Evolutionary conservation across 352 stramenopile genomes (phyloP), one percentile per base, ranked within the genome.

Genomic region (Elongisporangium anandrum): DNA sequence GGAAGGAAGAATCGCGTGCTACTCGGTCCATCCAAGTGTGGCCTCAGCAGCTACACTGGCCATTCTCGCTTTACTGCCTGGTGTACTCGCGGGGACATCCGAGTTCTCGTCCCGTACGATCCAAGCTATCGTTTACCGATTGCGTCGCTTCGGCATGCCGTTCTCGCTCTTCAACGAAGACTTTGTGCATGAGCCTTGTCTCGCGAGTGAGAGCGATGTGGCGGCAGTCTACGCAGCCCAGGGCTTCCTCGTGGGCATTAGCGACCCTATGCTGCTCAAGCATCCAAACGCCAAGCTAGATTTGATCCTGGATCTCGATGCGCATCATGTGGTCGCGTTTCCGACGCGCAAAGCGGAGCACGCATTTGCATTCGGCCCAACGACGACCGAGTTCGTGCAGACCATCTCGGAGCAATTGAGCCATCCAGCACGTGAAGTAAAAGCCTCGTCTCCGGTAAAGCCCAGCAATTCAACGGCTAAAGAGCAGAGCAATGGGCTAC

Each of bases 1-100:
- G 6, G 82, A 95, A 69, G 87, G 87, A 0, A 76, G 87, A 6
- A 69, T 95, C 4, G 75, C 91, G 23, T 92, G 89, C 54, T 94
- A 83, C 67, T 90, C 85, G 3, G 66, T 66, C 0, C 85, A 77
- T 54, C 60, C 75, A 5, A 85, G 71, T 49, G 60, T 77, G 21
- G 79, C 82, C 2, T 82, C 78, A 4, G 73, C 76, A 1, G 77
- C 79, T 13, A 72, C 81, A 34, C 57, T 90, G 0, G 75, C 70
- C 1, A 49, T 92, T 48, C 34, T 90, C 7, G 73, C 80, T 3
- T 67, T 90, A 26, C 34, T 92, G 8, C 81, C 80, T 0, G 63
- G 75, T 3, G 67, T 76, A 45, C 62, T 90, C n/a, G 73, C 41
- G 22, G 68, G 65, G 26, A 76, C 41, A 26, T 50, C 54, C 20